Evolutionary conservation across 371 early-diverging fungal genomes (phyloP).

Genomic region (Mortierella sp.): DNA sequence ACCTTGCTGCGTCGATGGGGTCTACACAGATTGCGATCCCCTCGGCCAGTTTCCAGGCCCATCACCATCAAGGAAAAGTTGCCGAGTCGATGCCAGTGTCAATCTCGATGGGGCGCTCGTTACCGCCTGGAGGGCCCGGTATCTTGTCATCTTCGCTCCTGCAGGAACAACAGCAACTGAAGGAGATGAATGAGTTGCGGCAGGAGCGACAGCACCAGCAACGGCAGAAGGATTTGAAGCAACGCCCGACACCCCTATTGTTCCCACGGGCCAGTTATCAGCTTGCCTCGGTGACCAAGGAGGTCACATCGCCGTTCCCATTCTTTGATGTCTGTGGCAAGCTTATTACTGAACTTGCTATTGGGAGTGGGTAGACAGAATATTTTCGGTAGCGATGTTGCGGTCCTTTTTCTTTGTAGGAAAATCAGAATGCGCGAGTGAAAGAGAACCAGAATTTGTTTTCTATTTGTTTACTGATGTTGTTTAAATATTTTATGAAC

Average conservation of each 20-base stretch:
- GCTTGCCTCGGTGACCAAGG: constrained; percentile 55
- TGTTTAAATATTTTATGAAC: background rate
- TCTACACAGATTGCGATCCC: constrained; percentile 8
- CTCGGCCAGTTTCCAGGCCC: constrained; percentile 23
- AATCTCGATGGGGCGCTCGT: constrained; percentile 5
- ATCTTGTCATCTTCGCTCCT: constrained; percentile 48
- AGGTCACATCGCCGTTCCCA: constrained; percentile 76
- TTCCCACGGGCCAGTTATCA: constrained; percentile 51
- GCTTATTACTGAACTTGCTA: constrained; percentile 94
- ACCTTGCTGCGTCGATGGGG: background rate
- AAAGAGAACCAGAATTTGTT: background rate
- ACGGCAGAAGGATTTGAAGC: constrained; percentile 46
- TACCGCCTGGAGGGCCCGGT: constrained; percentile 22
- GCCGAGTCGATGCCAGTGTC: background rate
- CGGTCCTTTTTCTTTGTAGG: background rate
- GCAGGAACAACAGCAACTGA: constrained; percentile 49
- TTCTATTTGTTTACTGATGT: background rate
- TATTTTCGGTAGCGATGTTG: background rate
- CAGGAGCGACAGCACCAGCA: constrained; percentile 47
- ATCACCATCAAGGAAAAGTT: background rate
- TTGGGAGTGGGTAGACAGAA: constrained; percentile 50
- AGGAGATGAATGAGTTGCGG: constrained; percentile 47
- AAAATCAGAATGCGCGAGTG: constrained; percentile 7
- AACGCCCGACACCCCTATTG: constrained; percentile 40
- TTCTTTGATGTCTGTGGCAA: constrained; percentile 96